Percentiles rank a stretch among this genome's conserved stretches.
Evolutionary conservation across 1,284 basidiomycete genomes (phyloP).

Genomic region (Marasmius tenuissimus): DNA sequence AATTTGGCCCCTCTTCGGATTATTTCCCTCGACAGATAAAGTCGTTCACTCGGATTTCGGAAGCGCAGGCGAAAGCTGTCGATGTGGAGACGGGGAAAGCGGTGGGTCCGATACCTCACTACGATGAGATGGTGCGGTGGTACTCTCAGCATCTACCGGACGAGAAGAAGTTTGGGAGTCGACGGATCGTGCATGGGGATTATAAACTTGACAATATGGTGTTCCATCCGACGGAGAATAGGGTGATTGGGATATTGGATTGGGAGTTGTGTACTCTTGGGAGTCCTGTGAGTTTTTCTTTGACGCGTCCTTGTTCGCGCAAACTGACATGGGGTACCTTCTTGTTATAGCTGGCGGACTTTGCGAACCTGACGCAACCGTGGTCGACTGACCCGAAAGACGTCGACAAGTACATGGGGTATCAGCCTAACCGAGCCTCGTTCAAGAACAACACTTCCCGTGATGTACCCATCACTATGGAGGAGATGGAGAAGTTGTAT

Average conservation of each 20-base stretch:
- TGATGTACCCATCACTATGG: slow-evolving; percentile 65
- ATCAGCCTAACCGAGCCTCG: slow-evolving; percentile 33
- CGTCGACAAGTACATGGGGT: background rate
- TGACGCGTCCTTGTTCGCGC: background rate
- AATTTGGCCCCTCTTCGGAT: slow-evolving; percentile 76
- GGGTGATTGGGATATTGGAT: slow-evolving; percentile 92
- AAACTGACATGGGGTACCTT: background rate
- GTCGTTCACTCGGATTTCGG: slow-evolving; percentile 74
- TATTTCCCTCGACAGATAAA: slow-evolving; percentile 95
- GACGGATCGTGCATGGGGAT: slow-evolving; percentile 91
- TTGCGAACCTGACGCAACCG: slow-evolving; percentile 87
- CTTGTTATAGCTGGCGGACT: slow-evolving; percentile 76
- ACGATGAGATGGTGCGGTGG: slow-evolving; percentile 76
- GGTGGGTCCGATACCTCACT: slow-evolving; percentile 70
- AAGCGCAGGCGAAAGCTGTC: slow-evolving; percentile 62
- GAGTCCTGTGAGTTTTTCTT: slow-evolving; percentile 58
- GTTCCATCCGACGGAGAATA: slow-evolving; percentile 90
- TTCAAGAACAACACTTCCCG: slow-evolving; percentile 59
- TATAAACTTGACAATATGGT: slow-evolving; percentile 97
- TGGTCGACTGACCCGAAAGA: slow-evolving; percentile 67
- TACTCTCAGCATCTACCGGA: slow-evolving; percentile 75
- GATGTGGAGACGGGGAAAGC: slow-evolving; percentile 64
- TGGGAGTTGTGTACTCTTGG: slow-evolving; percentile 97
- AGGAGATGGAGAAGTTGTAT: slow-evolving; percentile 78
- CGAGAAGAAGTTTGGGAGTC: slow-evolving; percentile 62